These are phyloP conservation scores for Euphorbia peplus DNA, from an alignment of 345 rosid genomes.

Conservation along the genomic window DNA sequence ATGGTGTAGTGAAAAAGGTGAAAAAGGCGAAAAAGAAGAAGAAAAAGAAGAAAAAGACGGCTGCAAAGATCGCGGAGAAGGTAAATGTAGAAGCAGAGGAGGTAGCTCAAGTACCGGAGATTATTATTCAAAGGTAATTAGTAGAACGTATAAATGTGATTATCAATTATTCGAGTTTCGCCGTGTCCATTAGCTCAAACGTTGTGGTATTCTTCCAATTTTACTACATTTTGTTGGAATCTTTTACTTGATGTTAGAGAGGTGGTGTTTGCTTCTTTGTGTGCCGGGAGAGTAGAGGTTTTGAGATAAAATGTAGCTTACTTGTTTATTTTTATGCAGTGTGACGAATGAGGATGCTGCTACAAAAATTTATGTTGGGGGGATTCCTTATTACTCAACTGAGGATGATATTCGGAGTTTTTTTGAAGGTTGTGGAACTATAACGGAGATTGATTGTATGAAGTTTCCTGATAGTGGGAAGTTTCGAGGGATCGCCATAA, in stretches of 20 bases:
- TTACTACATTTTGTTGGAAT: too few relatives aligned
- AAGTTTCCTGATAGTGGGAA: constrained; percentile 80
- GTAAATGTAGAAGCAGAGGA: constrained; percentile 10
- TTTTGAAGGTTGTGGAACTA: constrained; percentile 80
- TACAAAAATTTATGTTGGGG: constrained; percentile 74
- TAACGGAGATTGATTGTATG: constrained; percentile 75
- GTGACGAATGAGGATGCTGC: constrained; percentile 42
- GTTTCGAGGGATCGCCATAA: constrained; percentile 84
- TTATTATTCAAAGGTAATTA: constrained; percentile 14
- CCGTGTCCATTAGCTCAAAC: constrained; percentile 2
- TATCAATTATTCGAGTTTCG: neutral
- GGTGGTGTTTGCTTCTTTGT: neutral
- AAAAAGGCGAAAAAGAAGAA: constrained; percentile 20
- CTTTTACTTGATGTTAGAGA: too few relatives aligned
- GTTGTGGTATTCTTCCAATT: too few relatives aligned
- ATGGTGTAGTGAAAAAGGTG: neutral
- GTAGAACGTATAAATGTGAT: neutral
- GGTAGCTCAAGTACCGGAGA: constrained; percentile 7
- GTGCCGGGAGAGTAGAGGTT: neutral
- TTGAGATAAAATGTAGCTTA: neutral
- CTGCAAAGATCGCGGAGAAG: constrained; percentile 11
- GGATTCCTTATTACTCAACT: constrained; percentile 77
- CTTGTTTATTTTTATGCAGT: constrained; percentile 40
- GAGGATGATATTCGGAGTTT: constrained; percentile 84
- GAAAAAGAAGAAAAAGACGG: constrained; percentile 23